These are phyloP conservation scores for Hyphopichia wangnamkhiaoensis DNA, from an alignment of 1,139 yeast species.

Conservation along the genomic window DNA sequence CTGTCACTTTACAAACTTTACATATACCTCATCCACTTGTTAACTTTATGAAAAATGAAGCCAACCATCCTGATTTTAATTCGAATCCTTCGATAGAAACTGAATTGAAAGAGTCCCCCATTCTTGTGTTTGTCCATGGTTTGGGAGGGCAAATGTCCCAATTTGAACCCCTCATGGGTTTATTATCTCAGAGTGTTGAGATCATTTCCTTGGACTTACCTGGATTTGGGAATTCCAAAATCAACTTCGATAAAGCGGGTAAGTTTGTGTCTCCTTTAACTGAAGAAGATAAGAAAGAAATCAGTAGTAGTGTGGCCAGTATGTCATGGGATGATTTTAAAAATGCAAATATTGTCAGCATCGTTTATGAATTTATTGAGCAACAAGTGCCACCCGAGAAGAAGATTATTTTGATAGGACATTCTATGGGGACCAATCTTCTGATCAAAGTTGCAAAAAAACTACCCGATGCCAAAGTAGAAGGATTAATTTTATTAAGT, in stretches of 20 bases:
- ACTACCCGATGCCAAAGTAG: conserved; percentile 43
- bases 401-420: conserved; percentile 63
- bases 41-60: conserved; percentile 46
- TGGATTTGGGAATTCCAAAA: conserved; percentile 66
- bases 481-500: conserved; percentile 50
- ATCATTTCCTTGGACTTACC: conserved; percentile 69
- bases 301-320: conserved; percentile 29
- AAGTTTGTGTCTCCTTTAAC: conserved; percentile 26
- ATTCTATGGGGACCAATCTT: conserved; percentile 74
- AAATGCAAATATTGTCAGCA: conserved; percentile 50
- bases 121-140: conserved; percentile 67
- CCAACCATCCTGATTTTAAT: conserved; percentile 19
- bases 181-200: conserved; percentile 66
- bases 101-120: conserved; percentile 53
- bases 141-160: conserved; percentile 78
- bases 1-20: conserved; percentile 41
- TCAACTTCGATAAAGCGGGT: conserved; percentile 15
- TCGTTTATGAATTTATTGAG: conserved; percentile 41
- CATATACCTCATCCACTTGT: conserved; percentile 57
- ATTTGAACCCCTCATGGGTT: conserved; percentile 65
- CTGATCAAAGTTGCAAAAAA: conserved; percentile 48
- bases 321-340: conserved; percentile 48
- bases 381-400: conserved; percentile 42
- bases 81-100: conserved; percentile 13
- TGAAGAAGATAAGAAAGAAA: conserved; percentile 23